Evolutionary conservation across 169 alveolate species (phyloP).

Genomic region (Plasmodium coatneyi): DNA sequence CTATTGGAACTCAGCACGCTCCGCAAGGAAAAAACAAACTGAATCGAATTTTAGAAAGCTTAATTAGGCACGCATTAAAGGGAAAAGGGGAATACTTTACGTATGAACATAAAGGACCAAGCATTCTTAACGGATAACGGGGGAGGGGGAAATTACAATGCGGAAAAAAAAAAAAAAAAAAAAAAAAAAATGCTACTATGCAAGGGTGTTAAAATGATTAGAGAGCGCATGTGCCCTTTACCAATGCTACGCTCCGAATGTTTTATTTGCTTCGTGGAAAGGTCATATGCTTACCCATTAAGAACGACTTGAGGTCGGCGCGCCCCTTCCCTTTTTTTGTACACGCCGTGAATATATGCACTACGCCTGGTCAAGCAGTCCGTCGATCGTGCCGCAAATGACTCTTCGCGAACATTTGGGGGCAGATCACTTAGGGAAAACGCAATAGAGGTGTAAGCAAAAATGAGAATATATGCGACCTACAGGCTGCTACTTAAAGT

Average conservation of each 20-base stretch:
- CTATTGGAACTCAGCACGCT: not conserved
- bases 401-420: not conserved
- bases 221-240: not conserved
- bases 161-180: not conserved
- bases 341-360: not conserved
- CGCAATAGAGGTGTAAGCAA: not conserved
- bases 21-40: not conserved
- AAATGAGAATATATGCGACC: not conserved
- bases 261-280: not conserved
- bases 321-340: not conserved
- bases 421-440: not conserved
- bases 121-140: not conserved
- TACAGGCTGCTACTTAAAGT: not conserved
- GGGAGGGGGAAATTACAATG: not conserved
- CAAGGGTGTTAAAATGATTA: not conserved
- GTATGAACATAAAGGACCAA: not conserved
- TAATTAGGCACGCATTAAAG: not conserved
- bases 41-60: not conserved
- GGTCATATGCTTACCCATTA: not conserved
- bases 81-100: not conserved
- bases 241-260: not conserved
- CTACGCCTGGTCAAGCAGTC: not conserved
- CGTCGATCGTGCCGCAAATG: not conserved
- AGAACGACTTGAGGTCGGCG: not conserved
- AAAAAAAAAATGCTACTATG: not conserved